phyloP scores from a whole-genome alignment of 768 basidiomycete genomes.

The Psilocybe tampanensis region DNA sequence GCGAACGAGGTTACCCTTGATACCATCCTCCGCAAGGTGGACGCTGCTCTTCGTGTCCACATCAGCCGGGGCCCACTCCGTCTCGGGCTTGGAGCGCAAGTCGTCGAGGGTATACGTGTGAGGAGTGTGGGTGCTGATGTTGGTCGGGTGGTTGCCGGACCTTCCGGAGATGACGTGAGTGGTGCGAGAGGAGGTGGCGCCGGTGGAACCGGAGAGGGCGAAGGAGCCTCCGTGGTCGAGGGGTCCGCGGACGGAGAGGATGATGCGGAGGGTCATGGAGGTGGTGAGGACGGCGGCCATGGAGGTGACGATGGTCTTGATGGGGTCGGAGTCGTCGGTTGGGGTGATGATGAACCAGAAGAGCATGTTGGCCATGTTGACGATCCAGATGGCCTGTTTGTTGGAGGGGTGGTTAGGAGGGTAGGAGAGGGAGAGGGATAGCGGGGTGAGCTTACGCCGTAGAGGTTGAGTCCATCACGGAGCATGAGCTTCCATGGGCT shows the following conservation, averaged over 20 bases:
- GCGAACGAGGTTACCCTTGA: conserved; percentile 3
- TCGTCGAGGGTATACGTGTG: conserved; percentile 59
- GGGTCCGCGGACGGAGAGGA: conserved; percentile 79
- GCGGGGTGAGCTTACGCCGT: conserved; percentile 51
- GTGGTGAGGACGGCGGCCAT: conserved; percentile 88
- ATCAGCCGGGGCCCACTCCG: conserved; percentile 43
- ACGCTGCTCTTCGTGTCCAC: conserved; percentile 46
- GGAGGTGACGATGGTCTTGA: conserved; percentile 80
- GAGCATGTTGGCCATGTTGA: conserved; percentile 82
- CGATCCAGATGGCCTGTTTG: conserved; percentile 65
- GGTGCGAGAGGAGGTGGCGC: conserved; percentile 47
- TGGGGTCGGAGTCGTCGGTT: conserved; percentile 59
- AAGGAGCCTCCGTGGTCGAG: conserved; percentile 75
- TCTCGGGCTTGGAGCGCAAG: conserved; percentile 49
- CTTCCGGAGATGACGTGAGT: conserved; percentile 47
- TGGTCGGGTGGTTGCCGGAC: conserved; percentile 28
- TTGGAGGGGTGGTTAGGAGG: neutral
- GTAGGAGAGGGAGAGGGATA: neutral
- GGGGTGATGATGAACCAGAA: conserved; percentile 88
- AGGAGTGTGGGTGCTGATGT: conserved; percentile 39
- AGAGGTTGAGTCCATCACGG: conserved; percentile 86
- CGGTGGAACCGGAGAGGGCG: conserved; percentile 49
- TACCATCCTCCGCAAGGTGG: conserved; percentile 14
- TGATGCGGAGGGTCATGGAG: conserved; percentile 86
- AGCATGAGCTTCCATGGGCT: conserved; percentile 86